Percentiles rank a stretch among this genome's conserved stretches.
Conservation (phyloP, 2,329 filamentous ascomycete genomes). For the Dothidotthia symphoricarpi region DNA sequence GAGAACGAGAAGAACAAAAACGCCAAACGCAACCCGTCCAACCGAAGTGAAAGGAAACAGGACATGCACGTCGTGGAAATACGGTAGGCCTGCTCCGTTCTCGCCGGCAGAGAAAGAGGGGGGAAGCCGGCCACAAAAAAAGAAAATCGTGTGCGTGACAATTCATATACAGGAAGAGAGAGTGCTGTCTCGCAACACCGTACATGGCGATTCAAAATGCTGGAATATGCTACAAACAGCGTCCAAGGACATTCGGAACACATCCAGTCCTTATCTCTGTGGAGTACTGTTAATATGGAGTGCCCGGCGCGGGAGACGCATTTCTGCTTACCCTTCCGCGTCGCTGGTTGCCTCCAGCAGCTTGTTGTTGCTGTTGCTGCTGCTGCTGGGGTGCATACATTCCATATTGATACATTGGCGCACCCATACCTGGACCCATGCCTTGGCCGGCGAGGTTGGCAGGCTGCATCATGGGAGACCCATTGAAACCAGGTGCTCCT, state of each 20-base stretch:
- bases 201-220: constrained; percentile 1
- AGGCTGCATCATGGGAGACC: constrained; percentile 51
- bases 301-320: constrained; percentile 18
- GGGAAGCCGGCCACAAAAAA: no score
- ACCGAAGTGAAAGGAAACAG: constrained; percentile 18
- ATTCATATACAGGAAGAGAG: constrained; percentile 14
- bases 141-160: constrained; percentile 15
- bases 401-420: constrained; percentile 52
- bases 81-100: constrained; percentile 36
- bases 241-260: not conserved
- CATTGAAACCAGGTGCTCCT: constrained; percentile 40
- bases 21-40: constrained; percentile 5
- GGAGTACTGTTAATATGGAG: constrained; percentile 21
- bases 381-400: constrained; percentile 51
- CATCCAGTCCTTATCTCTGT: constrained; percentile 27
- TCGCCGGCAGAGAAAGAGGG: constrained; percentile 31
- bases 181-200: constrained; percentile 25
- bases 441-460: constrained; percentile 45
- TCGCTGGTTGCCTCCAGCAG: constrained; percentile 51
- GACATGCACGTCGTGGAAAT: constrained; percentile 30
- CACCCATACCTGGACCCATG: constrained; percentile 31
- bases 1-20: constrained; percentile 3
- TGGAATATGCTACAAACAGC: constrained; percentile 3
- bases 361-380: constrained; percentile 43
- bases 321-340: constrained; percentile 52